Base-by-base conservation (phyloP, 2,329 filamentous ascomycete species). In the Ceratocystis cubensis region DNA sequence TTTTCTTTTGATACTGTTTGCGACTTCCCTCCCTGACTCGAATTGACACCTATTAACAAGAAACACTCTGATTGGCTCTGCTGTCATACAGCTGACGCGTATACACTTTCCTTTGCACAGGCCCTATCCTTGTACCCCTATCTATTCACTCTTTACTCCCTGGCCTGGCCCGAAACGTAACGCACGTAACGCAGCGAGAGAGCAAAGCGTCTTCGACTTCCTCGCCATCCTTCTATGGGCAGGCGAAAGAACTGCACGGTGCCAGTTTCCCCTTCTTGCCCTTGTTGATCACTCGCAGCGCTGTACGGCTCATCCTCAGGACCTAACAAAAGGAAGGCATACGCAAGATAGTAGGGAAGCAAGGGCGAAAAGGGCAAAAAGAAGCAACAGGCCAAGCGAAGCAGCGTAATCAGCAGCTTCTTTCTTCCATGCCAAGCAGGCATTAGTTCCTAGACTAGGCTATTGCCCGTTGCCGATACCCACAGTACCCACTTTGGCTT, bases 31-130 rank as follows among this genome's bases (percentile, higher is more conserved):
- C 20, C 28, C 45, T 25, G 20, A 17, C 6, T 30, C 28, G 25
- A 50, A 64, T 61, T 64, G 61, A 30, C 61, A 67, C 50, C 48
- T 41, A 41, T 41, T 41, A 41, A 13, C 37, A 41, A 41, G 30
- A 22, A 48, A 13, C 56, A 17, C 28, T 15, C 56, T 66, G 65
- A 73, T 73, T 73, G 72, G 72, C 62, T 41, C 63, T 65, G 66
- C 63, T 66, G 69, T 69, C 69, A 67, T 69, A 70, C 70, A 72
- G 72, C 72, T 73, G 70, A 73, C 72, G 72, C 72, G 72, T 73
- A 73, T 66, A 53, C 67, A 62, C 61, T 65, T 63, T 41, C 30
- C 13, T 63, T 30, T 28, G 25, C 61, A 50, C 48, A 50, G 46
- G 17, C 41, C 30, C 41, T 41, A 61, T 66, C 65, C 65, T 63